Conservation (phyloP, 2,329 filamentous ascomycete species). For the Trichoderma sp. region DNA sequence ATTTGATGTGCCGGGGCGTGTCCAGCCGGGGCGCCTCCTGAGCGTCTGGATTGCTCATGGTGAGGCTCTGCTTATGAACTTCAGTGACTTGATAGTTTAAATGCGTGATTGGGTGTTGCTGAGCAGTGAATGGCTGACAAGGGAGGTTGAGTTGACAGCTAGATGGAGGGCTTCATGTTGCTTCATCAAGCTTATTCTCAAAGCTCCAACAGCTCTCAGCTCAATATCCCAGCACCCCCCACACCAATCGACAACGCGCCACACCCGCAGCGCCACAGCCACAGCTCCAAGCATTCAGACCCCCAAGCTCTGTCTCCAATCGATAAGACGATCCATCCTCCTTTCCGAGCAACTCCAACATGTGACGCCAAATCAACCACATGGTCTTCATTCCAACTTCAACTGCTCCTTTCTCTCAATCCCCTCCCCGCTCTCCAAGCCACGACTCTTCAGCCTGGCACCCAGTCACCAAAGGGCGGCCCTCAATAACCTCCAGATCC, state of each 20-base stretch:
- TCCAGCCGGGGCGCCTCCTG: slow-evolving; percentile 46
- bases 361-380: slow-evolving; percentile 9
- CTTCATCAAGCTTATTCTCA: no score
- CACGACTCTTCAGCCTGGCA: background rate
- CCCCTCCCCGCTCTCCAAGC: background rate
- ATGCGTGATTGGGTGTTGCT: background rate
- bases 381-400: background rate
- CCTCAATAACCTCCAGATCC: background rate
- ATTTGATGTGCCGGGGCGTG: slow-evolving; percentile 74
- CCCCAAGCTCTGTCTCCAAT: slow-evolving; percentile 3
- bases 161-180: no score
- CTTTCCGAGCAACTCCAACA: slow-evolving; percentile 5
- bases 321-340: slow-evolving; percentile 20
- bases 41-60: slow-evolving; percentile 13
- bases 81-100: background rate
- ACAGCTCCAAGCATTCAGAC: background rate
- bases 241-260: slow-evolving; percentile 5
- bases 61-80: background rate
- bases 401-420: background rate
- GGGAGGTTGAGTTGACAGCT: no score
- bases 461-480: no score
- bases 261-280: slow-evolving; percentile 23
- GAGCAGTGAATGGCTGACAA: no score
- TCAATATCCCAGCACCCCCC: background rate
- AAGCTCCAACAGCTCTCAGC: slow-evolving; percentile 5